phyloP scores from a whole-genome alignment of 176 grass and related monocot species.

The Elymus sibiricus region DNA sequence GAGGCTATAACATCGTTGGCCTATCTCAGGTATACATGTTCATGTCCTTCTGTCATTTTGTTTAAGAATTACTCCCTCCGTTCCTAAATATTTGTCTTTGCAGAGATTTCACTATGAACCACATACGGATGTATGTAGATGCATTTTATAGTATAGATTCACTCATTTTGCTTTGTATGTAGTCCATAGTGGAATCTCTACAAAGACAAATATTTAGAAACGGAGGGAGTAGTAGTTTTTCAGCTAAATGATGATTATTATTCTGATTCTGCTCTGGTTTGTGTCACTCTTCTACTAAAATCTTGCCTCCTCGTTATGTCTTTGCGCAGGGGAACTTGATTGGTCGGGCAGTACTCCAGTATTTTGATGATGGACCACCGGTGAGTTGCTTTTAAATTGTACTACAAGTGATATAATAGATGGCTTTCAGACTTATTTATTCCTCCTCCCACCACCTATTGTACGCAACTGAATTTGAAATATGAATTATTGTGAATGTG shows the following conservation, averaged over 20 bases:
- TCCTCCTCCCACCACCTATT: not conserved
- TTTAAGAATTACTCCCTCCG: too few species aligned
- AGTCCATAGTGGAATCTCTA: too few species aligned
- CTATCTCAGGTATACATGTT: constrained; percentile 71
- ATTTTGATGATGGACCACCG: constrained; percentile 69
- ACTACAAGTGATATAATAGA: not conserved
- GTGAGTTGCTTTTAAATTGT: constrained; percentile 35
- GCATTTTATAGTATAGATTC: too few species aligned
- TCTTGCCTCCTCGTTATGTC: not conserved
- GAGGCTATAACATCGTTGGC: constrained; percentile 84
- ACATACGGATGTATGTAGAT: too few species aligned
- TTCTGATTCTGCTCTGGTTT: not conserved
- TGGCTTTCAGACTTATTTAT: not conserved
- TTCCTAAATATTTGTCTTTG: too few species aligned
- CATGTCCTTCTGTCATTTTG: not conserved
- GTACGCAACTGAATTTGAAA: not conserved
- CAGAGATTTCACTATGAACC: too few species aligned
- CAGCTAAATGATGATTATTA: not conserved
- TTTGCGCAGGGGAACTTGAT: constrained; percentile 78
- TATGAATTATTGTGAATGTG: not conserved
- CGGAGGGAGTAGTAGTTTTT: not conserved
- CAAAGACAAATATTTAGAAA: too few species aligned
- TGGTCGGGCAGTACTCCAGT: constrained; percentile 83
- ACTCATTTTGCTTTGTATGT: too few species aligned
- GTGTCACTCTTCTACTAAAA: not conserved